Conservation (phyloP, 345 rosid genomes). For the Gossypium australe region DNA sequence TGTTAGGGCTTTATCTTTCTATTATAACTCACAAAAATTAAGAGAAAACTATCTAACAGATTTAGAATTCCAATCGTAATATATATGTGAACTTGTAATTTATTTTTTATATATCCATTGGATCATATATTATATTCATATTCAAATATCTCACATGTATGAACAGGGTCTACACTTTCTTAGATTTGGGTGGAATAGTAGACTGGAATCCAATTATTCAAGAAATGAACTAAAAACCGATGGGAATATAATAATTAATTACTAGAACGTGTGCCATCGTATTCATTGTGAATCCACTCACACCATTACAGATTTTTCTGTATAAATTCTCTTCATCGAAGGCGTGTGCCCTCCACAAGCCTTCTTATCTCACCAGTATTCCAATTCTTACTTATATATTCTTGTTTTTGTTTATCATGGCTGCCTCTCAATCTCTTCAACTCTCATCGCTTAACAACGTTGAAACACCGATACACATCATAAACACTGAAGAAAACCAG, state of each 20-base stretch:
- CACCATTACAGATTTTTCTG: not conserved
- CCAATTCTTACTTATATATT: not conserved
- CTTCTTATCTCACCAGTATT: not conserved
- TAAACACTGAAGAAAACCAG: not conserved
- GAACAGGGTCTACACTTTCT: too few species aligned
- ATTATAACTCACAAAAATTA: too few species aligned
- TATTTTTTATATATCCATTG: too few species aligned
- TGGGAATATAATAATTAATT: not conserved
- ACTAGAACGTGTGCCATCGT: not conserved
- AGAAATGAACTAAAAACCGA: too few species aligned
- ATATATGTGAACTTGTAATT: too few species aligned
- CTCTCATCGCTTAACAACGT: conserved; percentile 14
- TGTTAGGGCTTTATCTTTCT: too few species aligned
- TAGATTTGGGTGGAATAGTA: not conserved
- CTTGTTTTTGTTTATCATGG: conserved; percentile 5
- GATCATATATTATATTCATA: too few species aligned
- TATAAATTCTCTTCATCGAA: conserved; percentile 15
- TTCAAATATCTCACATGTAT: too few species aligned
- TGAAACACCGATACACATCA: not conserved
- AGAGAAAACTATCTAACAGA: too few species aligned
- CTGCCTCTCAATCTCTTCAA: conserved; percentile 16
- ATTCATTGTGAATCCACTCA: not conserved
- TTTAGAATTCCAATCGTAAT: too few species aligned
- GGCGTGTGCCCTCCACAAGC: conserved; percentile 52
- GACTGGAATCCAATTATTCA: too few species aligned